A percentile compares a stretch with the other conserved stretches of the same genome.
Evolutionary conservation across 2,329 filamentous ascomycete genomes (phyloP).

Genomic region (Colletotrichum salicis): DNA sequence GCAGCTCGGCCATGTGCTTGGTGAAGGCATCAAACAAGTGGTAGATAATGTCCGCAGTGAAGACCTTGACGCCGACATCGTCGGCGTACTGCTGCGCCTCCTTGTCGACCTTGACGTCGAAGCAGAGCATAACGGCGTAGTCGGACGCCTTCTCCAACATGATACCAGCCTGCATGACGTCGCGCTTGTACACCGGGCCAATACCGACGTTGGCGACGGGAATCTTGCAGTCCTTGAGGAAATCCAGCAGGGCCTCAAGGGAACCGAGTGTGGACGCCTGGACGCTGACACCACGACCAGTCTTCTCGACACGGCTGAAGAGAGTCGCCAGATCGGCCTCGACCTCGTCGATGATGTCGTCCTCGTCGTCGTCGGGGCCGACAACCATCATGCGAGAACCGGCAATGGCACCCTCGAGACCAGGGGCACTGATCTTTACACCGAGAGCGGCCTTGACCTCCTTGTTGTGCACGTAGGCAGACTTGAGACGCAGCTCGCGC

Average conservation of each 20-base stretch:
- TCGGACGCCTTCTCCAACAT: slow-evolving; percentile 98
- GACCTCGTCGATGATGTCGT: slow-evolving; percentile 95
- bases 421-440: slow-evolving; percentile 98
- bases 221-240: slow-evolving; percentile 95
- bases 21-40: slow-evolving; percentile 98
- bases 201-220: slow-evolving; percentile 97
- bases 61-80: slow-evolving; percentile 95
- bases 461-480: slow-evolving; percentile 97
- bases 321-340: slow-evolving; percentile 93
- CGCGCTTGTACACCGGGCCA: slow-evolving; percentile 96
- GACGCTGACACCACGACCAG: slow-evolving; percentile 93
- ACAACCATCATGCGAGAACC: slow-evolving; percentile 95
- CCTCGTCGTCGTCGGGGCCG: slow-evolving; percentile 94
- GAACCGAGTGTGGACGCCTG: slow-evolving; percentile 98
- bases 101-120: slow-evolving; percentile 99
- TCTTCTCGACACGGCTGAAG: slow-evolving; percentile 90
- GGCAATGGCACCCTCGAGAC: slow-evolving; percentile 94
- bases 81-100: slow-evolving; percentile 92
- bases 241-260: slow-evolving; percentile 94
- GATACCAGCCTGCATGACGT: slow-evolving; percentile 93
- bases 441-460: slow-evolving; percentile 97
- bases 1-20: slow-evolving; percentile 88
- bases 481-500: slow-evolving; percentile 94
- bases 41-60: slow-evolving; percentile 99
- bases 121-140: slow-evolving; percentile 98